Base-by-base conservation (phyloP, 2,329 filamentous ascomycete genomes). In the Canariomyces notabilis region DNA sequence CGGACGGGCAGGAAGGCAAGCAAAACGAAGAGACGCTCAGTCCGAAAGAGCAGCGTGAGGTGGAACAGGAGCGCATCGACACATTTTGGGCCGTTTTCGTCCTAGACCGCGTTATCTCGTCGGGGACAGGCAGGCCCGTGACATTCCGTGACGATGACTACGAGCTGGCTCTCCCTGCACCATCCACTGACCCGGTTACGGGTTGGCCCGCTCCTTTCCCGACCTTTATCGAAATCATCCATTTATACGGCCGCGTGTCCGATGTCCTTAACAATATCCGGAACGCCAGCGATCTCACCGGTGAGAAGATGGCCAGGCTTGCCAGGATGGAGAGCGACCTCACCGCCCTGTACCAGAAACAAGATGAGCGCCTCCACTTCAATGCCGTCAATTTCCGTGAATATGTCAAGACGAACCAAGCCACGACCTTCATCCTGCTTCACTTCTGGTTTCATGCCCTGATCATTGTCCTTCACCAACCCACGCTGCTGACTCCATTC, bases 51-150 rank as follows among this genome's bases (percentile, higher is more conserved):
- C 79, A 77, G 63, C 75, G 70, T 53, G 83, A 79, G 57, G 77
- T 87, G 3, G 88, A 94, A 57, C 81, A 89, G 52, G 89, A 94
- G 60, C 79, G 87, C 14, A 82, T 89, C 35, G 87, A 95, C 58
- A 91, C 89, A 0, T 89, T 95, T 55, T 95, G 89, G 89, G 83
- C 87, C 4, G 85, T 95, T 9, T 94, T 94, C 63, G 84, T 94
- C 54, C 76, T 95, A 1, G 89, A 95, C 59, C 77, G 89, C 16
- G 84, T 91, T 51, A 91, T 95, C 20, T 94, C 89, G 0, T 91
- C 87, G 0, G 89, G 89, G 0, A 93, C 88, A 0, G 89, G 89
- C 8, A 76, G 89, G 14, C 85, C 88, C 1, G 89, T 91, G 9
- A 94, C 88, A 0, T 74, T 95, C 22, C 81, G 85, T 39, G 87